phyloP scores from a whole-genome alignment of 176 grass and related monocot genomes.

The Cymbopogon citratus region DNA sequence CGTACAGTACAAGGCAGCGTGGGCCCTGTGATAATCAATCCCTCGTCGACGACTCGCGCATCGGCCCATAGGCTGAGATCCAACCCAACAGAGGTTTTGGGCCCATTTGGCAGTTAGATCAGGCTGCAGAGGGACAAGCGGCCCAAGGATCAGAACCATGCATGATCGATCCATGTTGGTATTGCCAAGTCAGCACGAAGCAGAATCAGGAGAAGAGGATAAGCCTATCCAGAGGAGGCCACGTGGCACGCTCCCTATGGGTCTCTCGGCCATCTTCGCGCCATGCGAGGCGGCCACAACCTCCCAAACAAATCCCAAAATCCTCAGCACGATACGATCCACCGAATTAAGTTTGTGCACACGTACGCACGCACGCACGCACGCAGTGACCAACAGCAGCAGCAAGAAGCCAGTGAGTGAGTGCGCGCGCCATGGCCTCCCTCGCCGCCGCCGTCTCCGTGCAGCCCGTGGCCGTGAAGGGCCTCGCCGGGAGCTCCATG shows the following conservation, averaged over 20 bases:
- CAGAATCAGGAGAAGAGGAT: conserved; percentile 29
- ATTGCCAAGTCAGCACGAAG: conserved; percentile 15
- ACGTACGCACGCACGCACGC: too few relatives aligned
- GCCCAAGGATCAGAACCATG: neutral
- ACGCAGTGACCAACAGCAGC: neutral
- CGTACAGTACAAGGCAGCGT: neutral
- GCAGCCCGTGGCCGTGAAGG: conserved; percentile 67
- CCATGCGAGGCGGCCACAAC: neutral
- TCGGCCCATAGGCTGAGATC: too few relatives aligned
- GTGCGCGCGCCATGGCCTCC: conserved; percentile 56
- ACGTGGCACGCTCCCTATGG: conserved; percentile 48
- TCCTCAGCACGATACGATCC: conserved; percentile 29
- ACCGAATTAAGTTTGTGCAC: conserved; percentile 25
- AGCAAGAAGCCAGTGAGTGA: too few relatives aligned
- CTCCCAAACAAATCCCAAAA: conserved; percentile 32
- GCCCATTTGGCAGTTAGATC: neutral
- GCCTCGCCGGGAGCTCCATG: conserved; percentile 82
- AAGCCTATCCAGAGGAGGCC: conserved; percentile 61
- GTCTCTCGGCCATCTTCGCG: conserved; percentile 4
- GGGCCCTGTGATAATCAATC: neutral
- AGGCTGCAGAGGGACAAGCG: neutral
- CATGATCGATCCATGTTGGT: neutral
- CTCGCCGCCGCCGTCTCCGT: conserved; percentile 64
- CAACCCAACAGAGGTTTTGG: neutral
- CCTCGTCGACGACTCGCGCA: neutral